Evolutionary conservation across 1,284 basidiomycete species (phyloP), one percentile per base, ranked within the genome.

Genomic region (Apiotrichum veenhuisii): DNA sequence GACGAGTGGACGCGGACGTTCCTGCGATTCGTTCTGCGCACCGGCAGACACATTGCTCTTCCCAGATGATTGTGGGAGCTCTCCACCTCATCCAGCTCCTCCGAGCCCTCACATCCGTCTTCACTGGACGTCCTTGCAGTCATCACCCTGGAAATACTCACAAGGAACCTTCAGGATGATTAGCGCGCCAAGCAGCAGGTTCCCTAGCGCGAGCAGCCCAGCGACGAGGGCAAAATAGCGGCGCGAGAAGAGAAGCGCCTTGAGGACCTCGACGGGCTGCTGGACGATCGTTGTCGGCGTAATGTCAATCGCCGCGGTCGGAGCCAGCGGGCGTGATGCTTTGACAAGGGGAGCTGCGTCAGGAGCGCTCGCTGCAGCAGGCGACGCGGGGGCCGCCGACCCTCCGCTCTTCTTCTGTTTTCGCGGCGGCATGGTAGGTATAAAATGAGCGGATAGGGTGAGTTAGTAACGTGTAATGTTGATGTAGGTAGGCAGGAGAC

Each of bases 141-240:
- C n/a, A 11, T 5, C 1, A 18, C 2, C 5, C 18, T 8, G 33
- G 15, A 20, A 7, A 23, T 45, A 79, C 87, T 78, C 65, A 94
- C 91, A 96, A 62, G 87, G 82, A 52, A 95, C 80, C 70, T 86
- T 87, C 46, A 78, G 82, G 65, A 94, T 86, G 65, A 95, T 86
- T 65, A 90, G 80, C 42, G 85, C 80, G 9, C 88, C 90, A 41
- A 95, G 81, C 37, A 85, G 51, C 2, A 82, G 82, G 82, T 96
- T 91, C 50, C 83, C 87, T 12, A 87, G 41, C 22, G 91, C 72
- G 18, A 90, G 81, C 12, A 89, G 73, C 12, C 74, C 63, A 8
- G 86, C 85, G 33, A 91, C 75, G 33, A 74, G 68, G 82, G 84
- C 85, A 75, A 87, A 91, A 69, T 85, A 85, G 26, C 71, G 73